Evolutionary conservation across 495 filamentous ascomycete genomes (phyloP).

Genomic region (Talaromyces adpressus): DNA sequence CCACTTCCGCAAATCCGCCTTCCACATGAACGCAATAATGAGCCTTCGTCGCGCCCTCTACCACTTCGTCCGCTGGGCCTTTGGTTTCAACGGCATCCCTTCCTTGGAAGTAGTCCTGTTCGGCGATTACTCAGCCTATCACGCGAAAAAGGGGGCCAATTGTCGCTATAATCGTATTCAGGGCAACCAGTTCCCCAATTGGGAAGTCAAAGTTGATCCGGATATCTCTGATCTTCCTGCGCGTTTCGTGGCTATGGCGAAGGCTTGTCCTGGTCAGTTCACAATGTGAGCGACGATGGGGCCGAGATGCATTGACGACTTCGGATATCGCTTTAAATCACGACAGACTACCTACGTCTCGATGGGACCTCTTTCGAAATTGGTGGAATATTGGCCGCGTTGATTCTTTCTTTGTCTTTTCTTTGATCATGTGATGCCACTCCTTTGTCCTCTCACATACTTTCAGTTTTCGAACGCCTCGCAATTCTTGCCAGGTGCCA

Average conservation of each 20-base stretch:
- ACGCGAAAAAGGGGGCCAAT: neutral
- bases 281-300: neutral
- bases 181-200: neutral
- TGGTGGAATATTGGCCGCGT: neutral
- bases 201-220: neutral
- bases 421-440: neutral
- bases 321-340: too few species aligned
- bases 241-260: neutral
- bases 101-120: neutral
- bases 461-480: neutral
- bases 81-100: neutral
- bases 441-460: neutral
- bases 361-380: neutral
- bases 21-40: neutral
- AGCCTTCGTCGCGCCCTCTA: neutral
- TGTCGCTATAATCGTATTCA: neutral
- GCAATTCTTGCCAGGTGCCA: neutral
- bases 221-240: neutral
- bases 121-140: neutral
- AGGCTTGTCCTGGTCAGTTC: constrained; percentile 2
- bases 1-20: neutral
- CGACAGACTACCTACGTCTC: neutral
- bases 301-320: too few species aligned
- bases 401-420: neutral
- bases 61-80: neutral